Base-by-base conservation (phyloP, 495 filamentous ascomycete genomes). In the Tuber melanosporum region DNA sequence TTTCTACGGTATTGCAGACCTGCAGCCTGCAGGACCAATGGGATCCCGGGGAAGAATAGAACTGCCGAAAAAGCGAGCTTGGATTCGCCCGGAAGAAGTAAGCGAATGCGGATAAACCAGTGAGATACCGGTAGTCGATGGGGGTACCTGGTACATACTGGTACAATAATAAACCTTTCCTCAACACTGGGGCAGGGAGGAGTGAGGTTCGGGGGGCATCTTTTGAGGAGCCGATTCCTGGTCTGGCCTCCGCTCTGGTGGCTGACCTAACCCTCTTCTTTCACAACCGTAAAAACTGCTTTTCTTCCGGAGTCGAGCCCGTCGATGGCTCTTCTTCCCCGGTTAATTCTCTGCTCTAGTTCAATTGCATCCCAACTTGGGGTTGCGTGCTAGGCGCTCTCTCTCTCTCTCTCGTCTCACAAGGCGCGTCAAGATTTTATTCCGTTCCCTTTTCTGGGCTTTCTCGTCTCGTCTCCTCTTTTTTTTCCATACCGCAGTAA, bases 41-140 rank as follows among this genome's bases (percentile, higher is more conserved):
- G 14, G 57, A 66, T 36, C 26, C 26, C 12, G 2, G 26, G 26
- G 26, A 66, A 14, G 14, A 36, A 14, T 32, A 3, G 26, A 66
- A 66, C 57, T 66, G 57, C 57, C 57, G 57, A 57, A 26, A 57
- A 26, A 57, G n/a, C 15, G 52, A 57, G 14, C 9, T 26, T 26
- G n/a, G n/a, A 32, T 17, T 66, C 26, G 4, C 26, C 57, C 57
- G 36, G 57, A 66, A 66, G n/a, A 66, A 19, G 57, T 7, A 66
- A 17, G 57, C 57, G 26, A 66, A 66, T 66, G 57, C 57, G 57
- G 26, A 66, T 66, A 36, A 66, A 66, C 57, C 26, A 66, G 57
- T 66, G 32, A 32, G 57, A 66, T 66, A 32, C 17, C 39, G 39
- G 39, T 41, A 41, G 39, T 32, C 15, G 57, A 66, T 36, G 57